Evolutionary conservation across 257 asterid genomes (phyloP).

Genomic region (Salvia splendens): DNA sequence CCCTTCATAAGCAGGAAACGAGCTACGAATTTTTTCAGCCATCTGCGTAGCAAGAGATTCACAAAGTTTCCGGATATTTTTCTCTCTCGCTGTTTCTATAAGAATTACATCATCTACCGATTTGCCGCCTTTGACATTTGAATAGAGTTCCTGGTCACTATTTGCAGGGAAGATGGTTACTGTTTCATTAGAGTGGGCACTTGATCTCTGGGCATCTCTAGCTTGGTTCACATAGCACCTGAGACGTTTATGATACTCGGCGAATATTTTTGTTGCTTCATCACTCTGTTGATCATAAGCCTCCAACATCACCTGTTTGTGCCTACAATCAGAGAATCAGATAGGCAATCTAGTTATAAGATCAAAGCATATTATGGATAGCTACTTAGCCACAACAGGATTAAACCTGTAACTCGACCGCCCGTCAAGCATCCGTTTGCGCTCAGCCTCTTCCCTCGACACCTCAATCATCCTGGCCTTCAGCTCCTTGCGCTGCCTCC

Average conservation of each 20-base stretch:
- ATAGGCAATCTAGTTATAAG: constrained; percentile 19
- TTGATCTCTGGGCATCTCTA: constrained; percentile 72
- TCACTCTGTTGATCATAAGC: constrained; percentile 93
- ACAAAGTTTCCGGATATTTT: constrained; percentile 84
- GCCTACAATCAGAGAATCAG: constrained; percentile 55
- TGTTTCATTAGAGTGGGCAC: constrained; percentile 58
- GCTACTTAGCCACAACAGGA: not conserved
- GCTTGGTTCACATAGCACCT: constrained; percentile 78
- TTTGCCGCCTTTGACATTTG: constrained; percentile 62
- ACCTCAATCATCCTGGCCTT: constrained; percentile 93
- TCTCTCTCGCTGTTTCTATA: constrained; percentile 83
- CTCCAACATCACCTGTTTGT: constrained; percentile 93
- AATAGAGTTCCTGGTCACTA: constrained; percentile 44
- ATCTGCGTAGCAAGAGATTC: constrained; percentile 72
- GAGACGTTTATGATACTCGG: constrained; percentile 92
- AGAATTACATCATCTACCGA: constrained; percentile 73
- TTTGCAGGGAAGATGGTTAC: constrained; percentile 73
- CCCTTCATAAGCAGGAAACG: constrained; percentile 97
- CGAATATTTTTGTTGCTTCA: constrained; percentile 93
- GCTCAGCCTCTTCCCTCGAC: constrained; percentile 93
- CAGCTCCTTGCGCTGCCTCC: constrained; percentile 94
- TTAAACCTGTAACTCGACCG: constrained; percentile 83
- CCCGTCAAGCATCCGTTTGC: constrained; percentile 90
- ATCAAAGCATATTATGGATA: constrained; percentile 15
- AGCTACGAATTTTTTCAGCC: constrained; percentile 70